Conservation (phyloP, 176 grass and related monocot species). For the Oryza australiensis region DNA sequence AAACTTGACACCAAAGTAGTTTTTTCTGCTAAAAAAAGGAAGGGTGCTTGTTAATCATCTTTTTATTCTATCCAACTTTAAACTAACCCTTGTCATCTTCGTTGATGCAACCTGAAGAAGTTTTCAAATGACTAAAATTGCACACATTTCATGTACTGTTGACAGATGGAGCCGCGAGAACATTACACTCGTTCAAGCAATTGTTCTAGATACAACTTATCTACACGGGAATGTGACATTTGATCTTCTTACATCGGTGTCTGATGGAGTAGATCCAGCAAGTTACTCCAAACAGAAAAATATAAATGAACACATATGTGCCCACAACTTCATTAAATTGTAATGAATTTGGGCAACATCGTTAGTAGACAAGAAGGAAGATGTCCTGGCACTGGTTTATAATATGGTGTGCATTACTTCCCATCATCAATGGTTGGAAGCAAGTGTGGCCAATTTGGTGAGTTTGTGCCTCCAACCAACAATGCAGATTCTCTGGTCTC, state of each 20-base stretch:
- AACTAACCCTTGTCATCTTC: not conserved
- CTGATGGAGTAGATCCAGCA: not conserved
- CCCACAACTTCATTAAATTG: constrained; percentile 1
- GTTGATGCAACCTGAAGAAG: not conserved
- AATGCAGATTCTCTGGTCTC: not conserved
- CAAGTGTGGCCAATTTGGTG: constrained; percentile 17
- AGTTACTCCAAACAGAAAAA: not conserved
- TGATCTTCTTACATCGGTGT: not conserved
- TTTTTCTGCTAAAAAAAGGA: not conserved
- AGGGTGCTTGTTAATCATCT: not conserved
- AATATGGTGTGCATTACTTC: not conserved
- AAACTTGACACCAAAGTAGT: not conserved
- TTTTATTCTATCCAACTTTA: not conserved
- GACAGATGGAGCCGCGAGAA: not conserved
- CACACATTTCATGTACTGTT: not conserved
- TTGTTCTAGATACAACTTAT: not conserved
- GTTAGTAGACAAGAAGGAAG: not conserved
- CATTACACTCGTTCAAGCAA: not conserved
- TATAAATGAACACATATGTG: not conserved
- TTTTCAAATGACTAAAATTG: not conserved
- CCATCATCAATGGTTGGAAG: not conserved
- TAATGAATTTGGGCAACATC: not conserved
- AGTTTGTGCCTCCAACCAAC: not conserved
- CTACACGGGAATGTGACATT: constrained; percentile 18
- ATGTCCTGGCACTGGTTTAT: not conserved